Base-by-base conservation (phyloP, 371 early-diverging fungal genomes). In the Umbelopsis sp. region DNA sequence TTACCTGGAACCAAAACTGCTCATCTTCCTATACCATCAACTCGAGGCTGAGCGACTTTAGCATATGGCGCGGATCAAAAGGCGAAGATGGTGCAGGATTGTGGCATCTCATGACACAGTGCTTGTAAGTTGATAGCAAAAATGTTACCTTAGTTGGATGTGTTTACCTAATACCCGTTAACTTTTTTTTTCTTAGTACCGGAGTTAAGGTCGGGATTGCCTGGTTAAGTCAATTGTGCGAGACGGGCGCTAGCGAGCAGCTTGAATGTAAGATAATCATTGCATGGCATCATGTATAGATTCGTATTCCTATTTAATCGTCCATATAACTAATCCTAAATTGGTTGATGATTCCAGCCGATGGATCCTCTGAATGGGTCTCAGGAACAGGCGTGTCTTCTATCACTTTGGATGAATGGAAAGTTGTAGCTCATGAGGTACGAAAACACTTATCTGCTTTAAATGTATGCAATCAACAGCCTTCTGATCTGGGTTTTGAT, bases 361-460 rank as follows among this genome's bases (percentile, higher is more conserved):
- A 80, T 63, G 82, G 82, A 1, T 71, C 79, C 1, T 77, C 65
- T 24, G 82, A 82, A 65, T 82, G 80, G 80, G 92, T 91, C 1
- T 91, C 95, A 3, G 97, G 97, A 3, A 91, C 95, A 4, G 97
- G 92, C 18, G 94, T 98, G 1, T 94, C 95, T 7, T 92, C 96
- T 0, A 86, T 90, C 25, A 91, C 91, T 8, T 78, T 91, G 25
- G 90, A 90, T 62, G 95, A 95, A 76, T 98, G 96, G 96, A 94
- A 95, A 79, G 96, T 98, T 3, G 92, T 97, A 4, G 98, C 97
- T 9, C 98, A 98, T 76, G 94, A 94, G 80, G 88, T 97, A 65
- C 97, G 97, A 7, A 41, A 10, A 4, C 2, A 9, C 97, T 96
- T 74, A 74, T 22, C 38, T 41, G 2, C 0, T 1, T 10, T 41